phyloP scores from a whole-genome alignment of 2,329 filamentous ascomycete species.

The Beauveria caledonica region DNA sequence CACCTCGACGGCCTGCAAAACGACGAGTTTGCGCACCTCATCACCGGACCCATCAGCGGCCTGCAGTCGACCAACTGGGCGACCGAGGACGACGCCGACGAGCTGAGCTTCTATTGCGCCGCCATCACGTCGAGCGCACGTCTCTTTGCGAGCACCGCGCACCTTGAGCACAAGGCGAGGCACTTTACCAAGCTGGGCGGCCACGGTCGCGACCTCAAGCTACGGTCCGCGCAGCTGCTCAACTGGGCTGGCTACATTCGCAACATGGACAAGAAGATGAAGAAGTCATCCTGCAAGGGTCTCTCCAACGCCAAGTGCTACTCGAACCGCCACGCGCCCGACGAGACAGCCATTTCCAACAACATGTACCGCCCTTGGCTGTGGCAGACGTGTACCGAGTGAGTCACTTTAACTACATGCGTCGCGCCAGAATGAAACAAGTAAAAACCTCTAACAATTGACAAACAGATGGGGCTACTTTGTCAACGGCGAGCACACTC shows the following conservation, averaged over 20 bases:
- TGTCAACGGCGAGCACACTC: conserved; percentile 63
- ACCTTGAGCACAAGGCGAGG: conserved; percentile 26
- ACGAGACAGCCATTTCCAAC: conserved; percentile 18
- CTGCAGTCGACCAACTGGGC: conserved; percentile 48
- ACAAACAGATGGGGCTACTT: conserved; percentile 64
- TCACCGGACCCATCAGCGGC: conserved; percentile 32
- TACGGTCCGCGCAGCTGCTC: conserved; percentile 29
- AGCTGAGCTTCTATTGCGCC: conserved; percentile 40
- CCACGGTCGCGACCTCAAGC: conserved; percentile 30
- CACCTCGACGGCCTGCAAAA: conserved; percentile 17
- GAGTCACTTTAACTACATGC: conserved; percentile 17
- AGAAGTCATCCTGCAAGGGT: conserved; percentile 17
- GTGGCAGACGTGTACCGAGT: conserved; percentile 49
- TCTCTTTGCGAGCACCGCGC: conserved; percentile 34
- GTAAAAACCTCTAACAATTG: background rate
- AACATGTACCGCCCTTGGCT: conserved; percentile 34
- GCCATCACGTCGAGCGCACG: conserved; percentile 33
- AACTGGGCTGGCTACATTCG: conserved; percentile 43
- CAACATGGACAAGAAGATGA: conserved; percentile 22
- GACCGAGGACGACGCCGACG: conserved; percentile 32
- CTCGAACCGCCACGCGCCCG: conserved; percentile 18
- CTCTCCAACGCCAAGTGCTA: conserved; percentile 24
- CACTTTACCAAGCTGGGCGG: conserved; percentile 34
- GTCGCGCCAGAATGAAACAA: background rate
- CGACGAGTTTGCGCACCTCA: conserved; percentile 34